Percentiles rank a stretch among this genome's conserved stretches.
These are phyloP conservation scores for Alectoria sarmentosa DNA, from an alignment of 495 filamentous ascomycete genomes.

Conservation along the genomic window DNA sequence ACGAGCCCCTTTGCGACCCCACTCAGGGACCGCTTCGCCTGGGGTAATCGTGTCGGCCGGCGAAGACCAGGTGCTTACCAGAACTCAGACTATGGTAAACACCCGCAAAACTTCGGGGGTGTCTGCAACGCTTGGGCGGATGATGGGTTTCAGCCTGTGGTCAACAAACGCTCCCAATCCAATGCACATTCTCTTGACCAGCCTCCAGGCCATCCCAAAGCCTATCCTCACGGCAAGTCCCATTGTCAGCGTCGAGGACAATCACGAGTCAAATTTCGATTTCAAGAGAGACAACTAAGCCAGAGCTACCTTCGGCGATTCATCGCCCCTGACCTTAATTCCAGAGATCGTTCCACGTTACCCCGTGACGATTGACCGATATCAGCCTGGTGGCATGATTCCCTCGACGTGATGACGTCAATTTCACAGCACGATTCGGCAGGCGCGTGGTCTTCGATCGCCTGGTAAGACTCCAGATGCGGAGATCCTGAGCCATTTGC, in stretches of 20 bases:
- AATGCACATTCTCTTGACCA: neutral
- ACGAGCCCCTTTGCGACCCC: too few relatives aligned
- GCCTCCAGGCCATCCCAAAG: neutral
- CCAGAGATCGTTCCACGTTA: neutral
- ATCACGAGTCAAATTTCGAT: conserved; percentile 3
- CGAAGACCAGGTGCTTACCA: neutral
- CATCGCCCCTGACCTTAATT: neutral
- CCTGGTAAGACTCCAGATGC: too few relatives aligned
- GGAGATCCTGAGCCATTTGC: too few relatives aligned
- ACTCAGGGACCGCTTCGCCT: too few relatives aligned
- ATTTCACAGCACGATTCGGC: too few relatives aligned
- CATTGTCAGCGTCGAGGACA: neutral
- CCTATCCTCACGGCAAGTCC: neutral
- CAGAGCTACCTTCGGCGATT: conserved; percentile 23
- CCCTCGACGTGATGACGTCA: too few relatives aligned
- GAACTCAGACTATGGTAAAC: neutral
- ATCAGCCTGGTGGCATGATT: too few relatives aligned
- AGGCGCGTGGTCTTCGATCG: too few relatives aligned
- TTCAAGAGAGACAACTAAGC: conserved; percentile 25
- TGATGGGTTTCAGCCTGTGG: conserved; percentile 3
- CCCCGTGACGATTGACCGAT: neutral
- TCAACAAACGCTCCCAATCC: neutral
- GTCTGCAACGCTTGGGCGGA: neutral
- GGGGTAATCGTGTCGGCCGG: too few relatives aligned
- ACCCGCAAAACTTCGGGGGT: neutral